These are phyloP conservation scores for Oryza longistaminata DNA, from an alignment of 176 grass and related monocot species.

Conservation along the genomic window DNA sequence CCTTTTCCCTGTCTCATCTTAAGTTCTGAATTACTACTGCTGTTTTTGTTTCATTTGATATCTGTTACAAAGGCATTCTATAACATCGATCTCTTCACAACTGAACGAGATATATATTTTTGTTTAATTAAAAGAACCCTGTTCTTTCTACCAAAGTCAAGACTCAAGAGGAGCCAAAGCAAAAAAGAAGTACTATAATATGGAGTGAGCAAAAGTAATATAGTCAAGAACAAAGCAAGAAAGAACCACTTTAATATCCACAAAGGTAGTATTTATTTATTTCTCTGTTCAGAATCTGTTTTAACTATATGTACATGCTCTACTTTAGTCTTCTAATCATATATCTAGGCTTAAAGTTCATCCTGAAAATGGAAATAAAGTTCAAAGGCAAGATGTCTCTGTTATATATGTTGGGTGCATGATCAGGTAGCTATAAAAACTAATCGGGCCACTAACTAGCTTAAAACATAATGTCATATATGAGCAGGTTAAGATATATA, in stretches of 20 bases:
- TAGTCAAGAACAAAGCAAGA: conserved; percentile 5
- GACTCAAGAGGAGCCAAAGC: background rate
- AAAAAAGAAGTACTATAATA: background rate
- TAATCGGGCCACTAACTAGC: conserved; percentile 26
- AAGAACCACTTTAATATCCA: background rate
- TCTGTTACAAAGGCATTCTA: background rate
- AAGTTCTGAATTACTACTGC: no score
- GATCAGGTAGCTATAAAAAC: background rate
- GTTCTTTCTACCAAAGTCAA: conserved; percentile 15
- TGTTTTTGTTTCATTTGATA: no score
- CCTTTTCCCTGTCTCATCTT: no score
- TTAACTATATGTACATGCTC: background rate
- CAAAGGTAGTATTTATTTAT: background rate
- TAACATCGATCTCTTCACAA: background rate
- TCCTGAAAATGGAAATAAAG: conserved; percentile 19
- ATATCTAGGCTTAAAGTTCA: background rate
- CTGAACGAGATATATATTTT: background rate
- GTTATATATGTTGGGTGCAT: background rate
- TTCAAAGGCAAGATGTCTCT: background rate
- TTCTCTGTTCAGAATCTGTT: background rate
- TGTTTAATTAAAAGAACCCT: background rate
- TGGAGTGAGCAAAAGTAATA: background rate
- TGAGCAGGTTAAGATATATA: background rate
- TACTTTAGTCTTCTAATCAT: conserved; percentile 6
- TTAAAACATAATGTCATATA: background rate